Percentiles rank a stretch among this genome's conserved stretches.
These are phyloP conservation scores for Ophiostoma perfectum DNA, from an alignment of 2,329 filamentous ascomycete genomes.

Conservation along the genomic window DNA sequence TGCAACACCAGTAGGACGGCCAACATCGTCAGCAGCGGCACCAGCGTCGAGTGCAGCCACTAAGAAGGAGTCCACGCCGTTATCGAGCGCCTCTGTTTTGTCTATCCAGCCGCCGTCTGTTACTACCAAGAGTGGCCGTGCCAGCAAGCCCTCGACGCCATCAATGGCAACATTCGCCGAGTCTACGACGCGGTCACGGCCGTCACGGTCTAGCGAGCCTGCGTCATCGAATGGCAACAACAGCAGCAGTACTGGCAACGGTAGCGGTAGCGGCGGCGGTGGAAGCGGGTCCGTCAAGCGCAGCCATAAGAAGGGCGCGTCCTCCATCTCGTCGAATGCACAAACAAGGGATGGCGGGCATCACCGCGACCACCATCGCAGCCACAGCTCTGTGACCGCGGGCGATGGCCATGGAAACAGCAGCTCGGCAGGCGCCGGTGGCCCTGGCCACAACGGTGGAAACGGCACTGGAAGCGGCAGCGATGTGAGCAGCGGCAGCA, in stretches of 20 bases:
- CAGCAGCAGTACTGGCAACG: conserved; percentile 7
- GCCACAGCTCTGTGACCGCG: conserved; percentile 20
- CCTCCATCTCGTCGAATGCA: conserved; percentile 30
- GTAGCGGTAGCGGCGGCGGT: conserved; percentile 17
- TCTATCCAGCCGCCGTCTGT: conserved; percentile 35
- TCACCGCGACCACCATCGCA: conserved; percentile 12
- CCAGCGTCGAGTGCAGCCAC: conserved; percentile 35
- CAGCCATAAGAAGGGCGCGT: conserved; percentile 55
- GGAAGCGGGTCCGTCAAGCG: conserved; percentile 42
- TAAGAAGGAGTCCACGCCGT: conserved; percentile 38
- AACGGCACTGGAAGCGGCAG: conserved; percentile 17
- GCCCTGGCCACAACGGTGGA: conserved; percentile 19
- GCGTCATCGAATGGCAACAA: conserved; percentile 15
- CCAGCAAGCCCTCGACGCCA: conserved; percentile 62
- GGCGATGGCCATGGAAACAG: conserved; percentile 15
- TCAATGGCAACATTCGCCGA: conserved; percentile 57
- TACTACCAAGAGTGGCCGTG: conserved; percentile 58
- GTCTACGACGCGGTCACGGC: conserved; percentile 45
- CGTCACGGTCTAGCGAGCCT: conserved; percentile 44
- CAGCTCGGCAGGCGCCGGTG: conserved; percentile 18
- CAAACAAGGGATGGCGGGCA: conserved; percentile 27
- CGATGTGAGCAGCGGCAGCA: conserved; percentile 20
- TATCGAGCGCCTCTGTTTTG: conserved; percentile 30
- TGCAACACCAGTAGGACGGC: not conserved
- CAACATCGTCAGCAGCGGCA: not conserved